Base-by-base conservation (phyloP, 805 yeast species). In the Spathaspora gorwiae region DNA sequence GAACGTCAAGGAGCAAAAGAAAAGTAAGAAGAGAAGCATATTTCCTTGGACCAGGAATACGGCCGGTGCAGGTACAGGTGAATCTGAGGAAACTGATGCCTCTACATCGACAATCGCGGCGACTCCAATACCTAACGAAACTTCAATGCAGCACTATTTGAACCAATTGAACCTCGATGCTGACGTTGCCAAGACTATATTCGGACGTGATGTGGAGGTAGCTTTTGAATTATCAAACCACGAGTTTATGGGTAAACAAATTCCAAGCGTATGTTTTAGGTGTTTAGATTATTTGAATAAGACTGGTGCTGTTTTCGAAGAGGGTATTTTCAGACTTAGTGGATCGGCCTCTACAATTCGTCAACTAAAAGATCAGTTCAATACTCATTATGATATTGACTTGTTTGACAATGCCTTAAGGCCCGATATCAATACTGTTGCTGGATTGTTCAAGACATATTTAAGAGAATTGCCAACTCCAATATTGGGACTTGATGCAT, bases 271-370 rank as follows among this genome's bases (percentile, higher is more conserved):
- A 7, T 79, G 88, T 13, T 85, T 69, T 54, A 68, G 95, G 48
- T 89, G 96, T 57, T 57, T 90, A 31, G 84, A 80, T 46, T 87
- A 76, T 52, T 70, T 92, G 41, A 73, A 75, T 41, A 74, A 71
- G 34, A 76, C 82, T 26, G 80, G 83, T 19, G 96, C 95, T 0
- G 70, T 83, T n/a, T 78, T 78, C 49, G 94, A 88, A 61, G 96
- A 90, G 57, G 99, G 99, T 9, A 79, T 92, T 2, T 94, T 94
- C 69, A 74, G 99, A 49, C 69, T 90, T 46, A 87, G 90, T 64
- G 98, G 98, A 4, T 87, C 95, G 33, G 85, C 90, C 45, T 76
- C 89, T 1, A 75, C 84, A 43, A 88, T 87, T 35, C 79, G 83
- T 51, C 78, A 72, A 35, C 72, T 87, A 47, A 87, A 83, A 55